Base-by-base conservation (phyloP, 2,329 filamentous ascomycete species). In the Fusarium staphyleae region DNA sequence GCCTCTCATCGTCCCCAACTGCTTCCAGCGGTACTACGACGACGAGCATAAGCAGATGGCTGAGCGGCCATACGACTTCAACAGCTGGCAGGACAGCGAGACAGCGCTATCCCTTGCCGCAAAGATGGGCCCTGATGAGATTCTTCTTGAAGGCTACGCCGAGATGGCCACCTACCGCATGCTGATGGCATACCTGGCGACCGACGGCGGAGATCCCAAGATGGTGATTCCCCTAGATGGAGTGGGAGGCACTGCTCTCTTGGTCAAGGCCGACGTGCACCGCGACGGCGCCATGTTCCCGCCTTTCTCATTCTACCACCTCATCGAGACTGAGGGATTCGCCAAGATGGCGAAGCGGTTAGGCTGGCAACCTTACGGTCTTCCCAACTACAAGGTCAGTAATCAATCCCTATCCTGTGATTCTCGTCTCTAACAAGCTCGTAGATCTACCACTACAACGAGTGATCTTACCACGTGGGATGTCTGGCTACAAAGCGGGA, bases 211-310 rank as follows among this genome's bases (percentile, higher is more conserved):
- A 13, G 82, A 89, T 64, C 72, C 75, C 34, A 78, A 83, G 42
- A 75, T 81, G 29, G 86, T 90, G 69, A 83, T 97, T 44, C 81
- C 87, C 35, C 81, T 99, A 8, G 95, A 99, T 71, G 95, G 95
- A 42, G 95, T 99, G 3, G 95, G 95, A 48, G 95, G 95, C 29
- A 96, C 93, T 1, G 90, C 93, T 2, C 78, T 99, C 60, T 78
- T 99, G 68, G 95, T 99, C 55, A 97, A 96, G 78, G 95, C 93
- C 2, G 93, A 98, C 54, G 95, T 99, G 18, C 95, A 99, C 72
- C 86, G 95, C 19, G 95, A 99, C 69, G 95, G 95, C 15, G 93
- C 95, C 71, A 99, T 98, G 93, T 99, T 99, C 77, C 95, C 95
- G 14, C 85, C 95, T 0, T 99, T 99, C 71, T 77, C 93, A 3